Base-by-base conservation (phyloP, 805 yeast species). In the Kodamaea kakaduensis region DNA sequence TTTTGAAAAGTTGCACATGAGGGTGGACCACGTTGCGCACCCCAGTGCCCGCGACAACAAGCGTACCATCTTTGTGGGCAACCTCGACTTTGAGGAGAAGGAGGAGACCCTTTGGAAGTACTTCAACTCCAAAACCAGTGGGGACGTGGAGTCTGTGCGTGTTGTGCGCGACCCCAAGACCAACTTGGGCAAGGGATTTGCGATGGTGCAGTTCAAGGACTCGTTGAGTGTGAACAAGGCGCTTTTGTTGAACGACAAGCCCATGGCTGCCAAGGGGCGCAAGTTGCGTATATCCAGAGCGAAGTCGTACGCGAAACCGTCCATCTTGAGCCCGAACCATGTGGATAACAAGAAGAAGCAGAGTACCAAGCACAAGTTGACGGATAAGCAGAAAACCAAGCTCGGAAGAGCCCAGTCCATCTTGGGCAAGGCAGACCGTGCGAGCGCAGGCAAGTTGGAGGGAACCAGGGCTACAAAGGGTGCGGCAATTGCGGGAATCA, bases 131-230 rank as follows among this genome's bases (percentile, higher is more conserved):
- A 64, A 67, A 23, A 48, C 58, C 23, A 58, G 54, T 22, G 62
- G 61, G 28, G 80, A 75, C 17, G 83, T 93, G 36, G 95, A 88
- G 56, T 81, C 84, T 43, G 96, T 93, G 20, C 77, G 99, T 58
- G 74, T 93, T 31, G 75, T 93, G 21, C 78, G 99, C 55, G 99
- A 93, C 56, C 64, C 95, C 12, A 86, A 86, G 64, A 90, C 97
- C 15, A 90, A 93, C 51, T 69, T 90, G 40, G 99, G 98, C 44
- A 93, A 93, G 64, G 99, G 99, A 5, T 89, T 93, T 64, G 98
- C 96, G 5, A 85, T 89, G 56, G 88, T 93, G 22, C 97, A 90
- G 59, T 93, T 89, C 66, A 74, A 70, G 42, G 90, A 84, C 51
- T 48, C 74, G 1, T 61, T 81, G 37, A 69, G 80, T 26, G 96